A percentile compares a stretch with the other conserved stretches of the same genome.
phyloP scores from a whole-genome alignment of 305 asterid species.

The Plantago rigida region DNA sequence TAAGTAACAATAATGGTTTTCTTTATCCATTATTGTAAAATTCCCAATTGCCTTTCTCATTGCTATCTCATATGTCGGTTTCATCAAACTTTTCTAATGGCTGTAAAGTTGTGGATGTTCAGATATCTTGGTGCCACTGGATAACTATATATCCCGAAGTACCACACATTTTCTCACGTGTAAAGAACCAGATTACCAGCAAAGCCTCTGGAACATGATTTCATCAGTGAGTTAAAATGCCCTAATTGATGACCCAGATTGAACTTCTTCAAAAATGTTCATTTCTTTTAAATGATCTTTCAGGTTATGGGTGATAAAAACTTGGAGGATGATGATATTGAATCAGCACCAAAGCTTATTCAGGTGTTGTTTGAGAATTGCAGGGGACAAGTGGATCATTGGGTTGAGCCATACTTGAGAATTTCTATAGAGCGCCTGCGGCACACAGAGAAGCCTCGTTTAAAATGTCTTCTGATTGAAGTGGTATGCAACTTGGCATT shows the following conservation, averaged over 20 bases:
- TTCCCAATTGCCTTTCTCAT: background rate
- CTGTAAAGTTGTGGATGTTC: slow-evolving; percentile 26
- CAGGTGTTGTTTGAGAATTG: slow-evolving; percentile 88
- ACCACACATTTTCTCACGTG: slow-evolving; percentile 78
- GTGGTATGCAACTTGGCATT: slow-evolving; percentile 53
- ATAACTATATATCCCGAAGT: slow-evolving; percentile 84
- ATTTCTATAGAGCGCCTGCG: slow-evolving; percentile 74
- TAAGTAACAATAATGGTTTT: no score
- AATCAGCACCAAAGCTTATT: slow-evolving; percentile 93
- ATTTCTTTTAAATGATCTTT: slow-evolving; percentile 22
- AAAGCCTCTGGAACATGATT: slow-evolving; percentile 94
- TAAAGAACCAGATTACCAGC: slow-evolving; percentile 95
- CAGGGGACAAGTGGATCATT: slow-evolving; percentile 90
- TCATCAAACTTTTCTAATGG: slow-evolving; percentile 18
- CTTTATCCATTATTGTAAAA: background rate
- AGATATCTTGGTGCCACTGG: slow-evolving; percentile 94
- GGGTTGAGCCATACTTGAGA: slow-evolving; percentile 92
- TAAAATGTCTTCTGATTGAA: slow-evolving; percentile 79
- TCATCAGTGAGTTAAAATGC: slow-evolving; percentile 57
- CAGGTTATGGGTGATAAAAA: slow-evolving; percentile 87
- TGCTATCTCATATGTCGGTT: slow-evolving; percentile 1
- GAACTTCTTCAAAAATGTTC: slow-evolving; percentile 5
- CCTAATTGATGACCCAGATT: slow-evolving; percentile 15
- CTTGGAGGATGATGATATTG: slow-evolving; percentile 91
- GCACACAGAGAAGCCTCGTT: slow-evolving; percentile 57